phyloP scores from a whole-genome alignment of 257 asterid species.

The Echites panduratus region DNA sequence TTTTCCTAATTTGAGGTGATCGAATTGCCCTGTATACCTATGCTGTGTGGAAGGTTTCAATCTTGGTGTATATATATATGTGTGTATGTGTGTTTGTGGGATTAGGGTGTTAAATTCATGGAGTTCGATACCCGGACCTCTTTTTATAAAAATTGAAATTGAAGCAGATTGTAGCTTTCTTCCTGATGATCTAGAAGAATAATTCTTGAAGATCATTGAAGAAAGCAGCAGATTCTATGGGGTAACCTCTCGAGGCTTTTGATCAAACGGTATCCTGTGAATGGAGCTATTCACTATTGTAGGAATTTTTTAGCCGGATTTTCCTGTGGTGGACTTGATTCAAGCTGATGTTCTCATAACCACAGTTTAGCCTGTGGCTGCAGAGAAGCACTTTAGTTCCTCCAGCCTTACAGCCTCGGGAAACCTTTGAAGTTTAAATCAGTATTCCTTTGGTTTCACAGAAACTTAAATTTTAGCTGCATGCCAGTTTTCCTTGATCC shows the following conservation, averaged over 20 bases:
- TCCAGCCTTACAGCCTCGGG: slow-evolving; percentile 27
- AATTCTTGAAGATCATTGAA: background rate
- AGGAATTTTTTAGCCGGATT: background rate
- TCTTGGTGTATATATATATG: background rate
- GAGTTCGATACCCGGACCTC: slow-evolving; percentile 2
- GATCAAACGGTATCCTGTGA: slow-evolving; percentile 6
- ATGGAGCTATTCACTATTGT: background rate
- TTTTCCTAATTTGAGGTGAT: background rate
- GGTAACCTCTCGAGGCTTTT: slow-evolving; percentile 4
- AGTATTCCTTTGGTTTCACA: slow-evolving; percentile 20
- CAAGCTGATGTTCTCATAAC: slow-evolving; percentile 12
- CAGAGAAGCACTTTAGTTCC: slow-evolving; percentile 32
- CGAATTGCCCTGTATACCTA: background rate
- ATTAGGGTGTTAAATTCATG: background rate
- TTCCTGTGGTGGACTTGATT: background rate
- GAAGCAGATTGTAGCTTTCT: slow-evolving; percentile 11
- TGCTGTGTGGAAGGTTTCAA: background rate
- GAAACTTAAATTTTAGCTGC: slow-evolving; percentile 32
- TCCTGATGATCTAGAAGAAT: slow-evolving; percentile 10
- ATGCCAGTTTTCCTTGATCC: slow-evolving; percentile 27
- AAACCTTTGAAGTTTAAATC: slow-evolving; percentile 20
- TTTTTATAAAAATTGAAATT: background rate
- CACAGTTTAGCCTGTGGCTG: slow-evolving; percentile 15
- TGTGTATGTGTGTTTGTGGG: background rate
- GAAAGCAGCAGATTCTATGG: slow-evolving; percentile 8